Percentiles rank a stretch among this genome's conserved stretches.
Conservation (phyloP, 495 filamentous ascomycete species). For the Annulohypoxylon maeteangense region DNA sequence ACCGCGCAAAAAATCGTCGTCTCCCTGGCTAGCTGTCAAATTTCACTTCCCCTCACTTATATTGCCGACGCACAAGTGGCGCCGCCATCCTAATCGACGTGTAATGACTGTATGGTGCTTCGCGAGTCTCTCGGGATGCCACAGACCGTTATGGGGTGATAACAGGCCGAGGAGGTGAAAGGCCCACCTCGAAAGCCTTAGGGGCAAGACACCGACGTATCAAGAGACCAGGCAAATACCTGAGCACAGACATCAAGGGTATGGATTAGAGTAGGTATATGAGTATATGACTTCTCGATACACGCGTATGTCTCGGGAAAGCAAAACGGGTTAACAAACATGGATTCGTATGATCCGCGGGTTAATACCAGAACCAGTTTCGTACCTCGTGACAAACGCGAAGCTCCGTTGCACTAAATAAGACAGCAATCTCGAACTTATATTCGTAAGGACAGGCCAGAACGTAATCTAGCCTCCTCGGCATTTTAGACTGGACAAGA, state of each 20-base stretch:
- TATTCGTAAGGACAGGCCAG: conserved; percentile 11
- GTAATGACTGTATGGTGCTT: neutral
- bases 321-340: conserved; percentile 27
- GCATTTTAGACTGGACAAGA: neutral
- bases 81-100: neutral
- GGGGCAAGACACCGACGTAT: neutral
- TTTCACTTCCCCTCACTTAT: conserved; percentile 2
- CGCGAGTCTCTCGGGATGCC: conserved; percentile 5
- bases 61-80: neutral
- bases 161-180: neutral
- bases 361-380: conserved; percentile 26
- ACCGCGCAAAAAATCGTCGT: conserved; percentile 9
- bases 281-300: conserved; percentile 1
- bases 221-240: neutral
- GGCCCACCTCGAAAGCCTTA: neutral
- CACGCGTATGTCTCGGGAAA: conserved; percentile 40
- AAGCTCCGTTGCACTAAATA: conserved; percentile 9
- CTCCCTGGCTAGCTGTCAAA: neutral
- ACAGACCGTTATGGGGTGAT: conserved; percentile 8
- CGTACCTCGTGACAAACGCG: conserved; percentile 30
- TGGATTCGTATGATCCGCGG: conserved; percentile 18
- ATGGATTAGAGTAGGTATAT: neutral
- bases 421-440: conserved; percentile 10
- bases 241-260: neutral
- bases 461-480: neutral